Conservation (phyloP, 495 filamentous ascomycete genomes). For the Penicillium odoratum region DNA sequence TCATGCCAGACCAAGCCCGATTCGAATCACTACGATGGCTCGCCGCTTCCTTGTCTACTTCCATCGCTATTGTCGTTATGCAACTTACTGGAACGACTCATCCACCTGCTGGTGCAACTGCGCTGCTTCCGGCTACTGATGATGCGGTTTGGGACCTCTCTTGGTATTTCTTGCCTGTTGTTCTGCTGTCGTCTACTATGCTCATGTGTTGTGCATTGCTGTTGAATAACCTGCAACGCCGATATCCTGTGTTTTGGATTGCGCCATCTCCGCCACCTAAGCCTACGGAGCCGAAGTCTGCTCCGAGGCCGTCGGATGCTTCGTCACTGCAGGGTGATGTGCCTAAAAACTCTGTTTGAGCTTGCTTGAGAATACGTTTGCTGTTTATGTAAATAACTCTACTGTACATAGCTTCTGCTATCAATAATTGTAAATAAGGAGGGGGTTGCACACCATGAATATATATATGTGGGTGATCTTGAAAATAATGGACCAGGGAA, state of each 20-base stretch:
- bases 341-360: slow-evolving; percentile 17
- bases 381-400: not conserved
- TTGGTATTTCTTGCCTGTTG: slow-evolving; percentile 66
- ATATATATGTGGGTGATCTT: too few relatives aligned
- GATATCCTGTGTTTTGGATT: slow-evolving; percentile 73
- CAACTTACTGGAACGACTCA: slow-evolving; percentile 72
- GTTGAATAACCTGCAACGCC: slow-evolving; percentile 70
- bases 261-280: slow-evolving; percentile 21
- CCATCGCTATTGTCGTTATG: slow-evolving; percentile 67
- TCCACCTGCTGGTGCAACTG: slow-evolving; percentile 82
- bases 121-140: slow-evolving; percentile 67
- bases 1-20: slow-evolving; percentile 41
- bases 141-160: slow-evolving; percentile 56
- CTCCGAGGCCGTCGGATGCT: slow-evolving; percentile 3
- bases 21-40: slow-evolving; percentile 64
- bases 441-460: too few relatives aligned
- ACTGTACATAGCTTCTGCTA: not conserved
- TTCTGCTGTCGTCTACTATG: slow-evolving; percentile 60
- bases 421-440: not conserved
- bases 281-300: not conserved
- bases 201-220: slow-evolving; percentile 62
- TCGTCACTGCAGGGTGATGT: slow-evolving; percentile 8
- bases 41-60: slow-evolving; percentile 64
- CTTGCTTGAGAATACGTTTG: not conserved
- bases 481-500: too few relatives aligned